Conservation (phyloP, 2,329 filamentous ascomycete species). For the Monosporascus cannonballus region DNA sequence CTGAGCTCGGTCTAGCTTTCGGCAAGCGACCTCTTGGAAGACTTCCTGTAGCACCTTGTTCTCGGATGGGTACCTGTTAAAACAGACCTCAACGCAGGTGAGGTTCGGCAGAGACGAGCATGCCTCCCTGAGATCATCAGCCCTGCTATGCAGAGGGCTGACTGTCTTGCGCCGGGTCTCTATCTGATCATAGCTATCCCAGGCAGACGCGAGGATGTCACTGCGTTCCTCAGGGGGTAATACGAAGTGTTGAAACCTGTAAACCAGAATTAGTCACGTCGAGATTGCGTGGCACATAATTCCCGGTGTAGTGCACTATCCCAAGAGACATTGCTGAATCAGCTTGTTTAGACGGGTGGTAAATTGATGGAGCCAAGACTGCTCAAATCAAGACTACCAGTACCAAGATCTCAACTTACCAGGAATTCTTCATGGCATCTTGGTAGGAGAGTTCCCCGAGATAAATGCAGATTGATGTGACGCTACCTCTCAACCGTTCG, state of each 20-base stretch:
- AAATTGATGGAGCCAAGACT: slow-evolving; percentile 1
- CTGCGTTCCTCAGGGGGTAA: slow-evolving; percentile 31
- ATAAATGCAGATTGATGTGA: slow-evolving; percentile 40
- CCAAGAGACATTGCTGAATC: not conserved
- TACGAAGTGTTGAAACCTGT: slow-evolving; percentile 31
- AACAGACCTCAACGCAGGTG: slow-evolving; percentile 33
- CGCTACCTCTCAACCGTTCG: slow-evolving; percentile 33
- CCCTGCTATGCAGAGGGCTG: slow-evolving; percentile 30
- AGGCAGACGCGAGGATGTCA: slow-evolving; percentile 29
- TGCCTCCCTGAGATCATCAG: slow-evolving; percentile 30
- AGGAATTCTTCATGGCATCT: slow-evolving; percentile 27
- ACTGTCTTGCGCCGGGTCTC: slow-evolving; percentile 27
- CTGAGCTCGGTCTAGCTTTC: slow-evolving; percentile 31
- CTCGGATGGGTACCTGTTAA: slow-evolving; percentile 34
- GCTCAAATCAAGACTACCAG: not conserved
- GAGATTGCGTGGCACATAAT: not conserved
- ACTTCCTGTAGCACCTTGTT: slow-evolving; percentile 31
- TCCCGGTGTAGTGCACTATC: not conserved
- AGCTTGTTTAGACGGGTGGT: not conserved
- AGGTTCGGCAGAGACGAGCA: slow-evolving; percentile 35
- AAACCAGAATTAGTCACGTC: slow-evolving; percentile 7
- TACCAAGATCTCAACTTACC: slow-evolving; percentile 13
- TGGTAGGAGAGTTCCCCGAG: slow-evolving; percentile 37
- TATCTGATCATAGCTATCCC: slow-evolving; percentile 30
- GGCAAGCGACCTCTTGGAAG: slow-evolving; percentile 32